Conservation (phyloP, 345 rosid species). For the Pistacia atlantica region DNA sequence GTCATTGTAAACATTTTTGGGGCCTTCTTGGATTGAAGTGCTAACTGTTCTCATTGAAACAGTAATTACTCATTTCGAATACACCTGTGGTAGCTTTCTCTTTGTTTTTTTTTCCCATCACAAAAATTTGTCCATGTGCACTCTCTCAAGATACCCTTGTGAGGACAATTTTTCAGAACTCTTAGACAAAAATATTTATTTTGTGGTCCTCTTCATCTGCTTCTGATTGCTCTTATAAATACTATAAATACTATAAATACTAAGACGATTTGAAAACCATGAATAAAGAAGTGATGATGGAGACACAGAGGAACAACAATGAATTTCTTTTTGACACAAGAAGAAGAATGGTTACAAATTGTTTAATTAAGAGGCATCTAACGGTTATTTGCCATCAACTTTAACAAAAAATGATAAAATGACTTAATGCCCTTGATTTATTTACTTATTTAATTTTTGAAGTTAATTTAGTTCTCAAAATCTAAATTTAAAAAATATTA, state of each 20-base stretch:
- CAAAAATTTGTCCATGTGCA: not conserved
- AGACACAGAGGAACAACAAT: too few relatives aligned
- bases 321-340: too few relatives aligned
- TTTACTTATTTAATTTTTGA: too few relatives aligned
- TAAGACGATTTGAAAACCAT: too few relatives aligned
- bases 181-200: not conserved
- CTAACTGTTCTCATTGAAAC: slow-evolving; percentile 10
- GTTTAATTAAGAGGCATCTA: too few relatives aligned
- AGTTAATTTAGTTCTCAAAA: too few relatives aligned
- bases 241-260: not conserved
- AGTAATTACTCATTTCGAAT: not conserved
- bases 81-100: slow-evolving; percentile 7
- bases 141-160: not conserved
- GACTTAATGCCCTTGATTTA: too few relatives aligned
- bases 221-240: slow-evolving; percentile 9
- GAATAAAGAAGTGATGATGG: too few relatives aligned
- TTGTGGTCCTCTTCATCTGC: slow-evolving; percentile 31
- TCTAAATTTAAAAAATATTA: too few relatives aligned
- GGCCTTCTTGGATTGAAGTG: not conserved
- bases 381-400: too few relatives aligned
- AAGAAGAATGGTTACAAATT: too few relatives aligned
- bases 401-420: too few relatives aligned
- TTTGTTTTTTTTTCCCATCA: not conserved
- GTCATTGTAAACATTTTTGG: not conserved
- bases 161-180: slow-evolving; percentile 1